phyloP scores from a whole-genome alignment of 2,329 filamentous ascomycete genomes.

The Verticillium nonalfalfae region DNA sequence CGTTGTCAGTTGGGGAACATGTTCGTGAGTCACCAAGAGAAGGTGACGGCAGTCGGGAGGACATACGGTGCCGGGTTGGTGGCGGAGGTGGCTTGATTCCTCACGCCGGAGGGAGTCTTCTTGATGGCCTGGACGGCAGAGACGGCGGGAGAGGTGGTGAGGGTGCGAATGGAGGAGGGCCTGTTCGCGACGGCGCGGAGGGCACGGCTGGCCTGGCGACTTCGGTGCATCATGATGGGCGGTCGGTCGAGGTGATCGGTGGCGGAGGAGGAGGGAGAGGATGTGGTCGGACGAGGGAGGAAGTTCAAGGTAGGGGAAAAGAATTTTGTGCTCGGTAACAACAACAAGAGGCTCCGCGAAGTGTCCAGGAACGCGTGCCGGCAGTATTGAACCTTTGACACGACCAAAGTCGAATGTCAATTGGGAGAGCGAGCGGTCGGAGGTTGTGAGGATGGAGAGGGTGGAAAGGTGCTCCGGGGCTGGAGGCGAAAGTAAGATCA shows the following conservation, averaged over 20 bases:
- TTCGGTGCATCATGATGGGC: constrained; percentile 39
- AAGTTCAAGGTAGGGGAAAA: constrained; percentile 1
- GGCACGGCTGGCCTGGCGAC: constrained; percentile 39
- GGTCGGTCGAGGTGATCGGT: constrained; percentile 1
- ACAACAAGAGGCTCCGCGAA: neutral
- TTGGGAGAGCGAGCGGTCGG: neutral
- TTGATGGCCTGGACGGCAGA: constrained; percentile 27
- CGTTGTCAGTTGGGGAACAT: constrained; percentile 10
- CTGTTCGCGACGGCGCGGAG: constrained; percentile 30
- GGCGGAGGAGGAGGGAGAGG: constrained; percentile 3
- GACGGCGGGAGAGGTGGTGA: constrained; percentile 32
- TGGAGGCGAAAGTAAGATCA: neutral
- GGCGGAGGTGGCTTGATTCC: constrained; percentile 43
- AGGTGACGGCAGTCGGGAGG: constrained; percentile 8
- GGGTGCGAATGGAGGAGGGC: constrained; percentile 21
- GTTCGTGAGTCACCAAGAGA: constrained; percentile 15
- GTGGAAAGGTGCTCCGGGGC: neutral
- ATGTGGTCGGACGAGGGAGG: neutral
- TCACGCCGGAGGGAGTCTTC: constrained; percentile 32
- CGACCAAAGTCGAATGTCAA: neutral
- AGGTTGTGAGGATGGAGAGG: neutral
- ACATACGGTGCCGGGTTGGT: constrained; percentile 48
- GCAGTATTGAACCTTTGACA: neutral
- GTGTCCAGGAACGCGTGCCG: neutral
- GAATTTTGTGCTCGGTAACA: neutral